Percentiles rank a stretch among this genome's conserved stretches.
These are phyloP conservation scores for Vitellaria paradoxa DNA, from an alignment of 179 eudicot genomes.

Conservation along the genomic window DNA sequence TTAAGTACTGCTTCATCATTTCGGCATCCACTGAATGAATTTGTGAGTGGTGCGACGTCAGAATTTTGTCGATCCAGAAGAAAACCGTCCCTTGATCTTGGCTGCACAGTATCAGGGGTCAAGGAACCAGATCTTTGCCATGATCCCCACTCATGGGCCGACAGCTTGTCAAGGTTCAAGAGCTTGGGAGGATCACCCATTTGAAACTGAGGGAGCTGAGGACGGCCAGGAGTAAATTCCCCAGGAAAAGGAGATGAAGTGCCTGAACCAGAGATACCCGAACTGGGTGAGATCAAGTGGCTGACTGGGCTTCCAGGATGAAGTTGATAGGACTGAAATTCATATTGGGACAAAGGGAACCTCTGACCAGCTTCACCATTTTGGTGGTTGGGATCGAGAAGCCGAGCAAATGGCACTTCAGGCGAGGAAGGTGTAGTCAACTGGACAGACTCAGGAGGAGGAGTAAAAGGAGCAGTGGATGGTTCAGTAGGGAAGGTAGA, in stretches of 20 bases:
- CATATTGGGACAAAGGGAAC: conserved; percentile 57
- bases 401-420: conserved; percentile 93
- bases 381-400: conserved; percentile 65
- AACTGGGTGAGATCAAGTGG: conserved; percentile 83
- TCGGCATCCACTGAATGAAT: conserved; percentile 33
- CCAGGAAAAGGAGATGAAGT: conserved; percentile 87
- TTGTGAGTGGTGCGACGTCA: conserved; percentile 43
- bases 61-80: conserved; percentile 52
- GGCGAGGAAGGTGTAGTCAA: conserved; percentile 96
- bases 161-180: conserved; percentile 44
- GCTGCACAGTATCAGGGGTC: conserved; percentile 59
- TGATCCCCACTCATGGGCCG: conserved; percentile 57
- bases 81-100: conserved; percentile 37
- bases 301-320: conserved; percentile 92
- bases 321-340: conserved; percentile 75
- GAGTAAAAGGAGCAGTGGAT: conserved; percentile 91
- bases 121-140: conserved; percentile 64
- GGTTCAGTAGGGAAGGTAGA: conserved; percentile 91
- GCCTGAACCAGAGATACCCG: conserved; percentile 80
- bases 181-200: conserved; percentile 57
- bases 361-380: conserved; percentile 43
- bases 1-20: conserved; percentile 39
- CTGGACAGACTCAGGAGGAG: conserved; percentile 91
- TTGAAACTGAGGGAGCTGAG: conserved; percentile 48
- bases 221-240: conserved; percentile 40